phyloP scores from a whole-genome alignment of 2,329 filamentous ascomycete genomes.

The Claviceps spartinae region DNA sequence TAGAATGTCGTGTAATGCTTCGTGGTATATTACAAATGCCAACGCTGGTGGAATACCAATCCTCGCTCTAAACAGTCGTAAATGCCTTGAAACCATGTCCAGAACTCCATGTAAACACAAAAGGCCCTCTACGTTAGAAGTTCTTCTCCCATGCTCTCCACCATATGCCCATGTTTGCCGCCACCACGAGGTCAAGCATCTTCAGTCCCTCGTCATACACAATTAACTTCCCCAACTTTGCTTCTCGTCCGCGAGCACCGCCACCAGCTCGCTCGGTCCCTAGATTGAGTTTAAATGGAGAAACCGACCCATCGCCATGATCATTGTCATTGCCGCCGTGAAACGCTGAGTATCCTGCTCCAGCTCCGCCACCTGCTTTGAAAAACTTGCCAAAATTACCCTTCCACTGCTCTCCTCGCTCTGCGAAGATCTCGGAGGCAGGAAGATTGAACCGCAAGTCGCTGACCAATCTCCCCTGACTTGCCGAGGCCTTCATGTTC shows the following conservation, averaged over 20 bases:
- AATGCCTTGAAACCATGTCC: neutral
- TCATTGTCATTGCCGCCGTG: conserved; percentile 21
- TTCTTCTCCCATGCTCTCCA: conserved; percentile 71
- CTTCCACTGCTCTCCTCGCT: conserved; percentile 23
- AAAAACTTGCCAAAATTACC: conserved; percentile 31
- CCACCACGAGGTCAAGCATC: conserved; percentile 88
- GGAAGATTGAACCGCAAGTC: conserved; percentile 87
- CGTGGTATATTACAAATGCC: neutral
- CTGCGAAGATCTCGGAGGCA: conserved; percentile 34
- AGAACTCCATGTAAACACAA: neutral
- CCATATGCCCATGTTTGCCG: conserved; percentile 85
- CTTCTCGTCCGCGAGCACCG: conserved; percentile 70
- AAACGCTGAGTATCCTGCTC: conserved; percentile 1
- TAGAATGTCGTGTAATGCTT: neutral
- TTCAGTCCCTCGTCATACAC: conserved; percentile 81
- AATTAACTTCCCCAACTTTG: conserved; percentile 88
- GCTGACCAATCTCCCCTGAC: conserved; percentile 38
- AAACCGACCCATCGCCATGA: conserved; percentile 23
- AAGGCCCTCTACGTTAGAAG: conserved; percentile 15
- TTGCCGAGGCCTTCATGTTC: conserved; percentile 3
- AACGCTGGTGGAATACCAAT: neutral
- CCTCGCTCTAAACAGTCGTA: neutral
- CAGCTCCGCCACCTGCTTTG: conserved; percentile 16
- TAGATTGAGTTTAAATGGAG: conserved; percentile 54
- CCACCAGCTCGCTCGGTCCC: conserved; percentile 77